Conservation (phyloP, 2,329 filamentous ascomycete species). For the Aspergillus vadensis region DNA sequence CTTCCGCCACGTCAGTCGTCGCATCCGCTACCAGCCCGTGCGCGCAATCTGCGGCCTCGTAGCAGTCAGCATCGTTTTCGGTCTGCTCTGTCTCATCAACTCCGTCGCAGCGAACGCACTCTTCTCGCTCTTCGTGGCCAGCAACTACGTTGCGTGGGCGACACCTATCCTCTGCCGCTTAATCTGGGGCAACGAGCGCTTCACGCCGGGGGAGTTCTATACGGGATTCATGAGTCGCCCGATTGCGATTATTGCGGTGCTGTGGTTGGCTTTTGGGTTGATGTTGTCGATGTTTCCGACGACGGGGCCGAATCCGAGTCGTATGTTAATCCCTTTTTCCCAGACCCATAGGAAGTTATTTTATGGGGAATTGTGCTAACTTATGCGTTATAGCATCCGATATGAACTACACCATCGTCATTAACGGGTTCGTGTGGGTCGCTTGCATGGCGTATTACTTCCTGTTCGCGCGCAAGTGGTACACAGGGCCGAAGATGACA, state of each 20-base stretch:
- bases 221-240: conserved; percentile 56
- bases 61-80: conserved; percentile 54
- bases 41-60: conserved; percentile 59
- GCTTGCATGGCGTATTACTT: conserved; percentile 60
- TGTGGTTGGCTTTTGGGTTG: conserved; percentile 60
- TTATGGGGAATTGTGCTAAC: background rate
- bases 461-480: conserved; percentile 62
- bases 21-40: conserved; percentile 60
- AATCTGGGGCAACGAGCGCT: conserved; percentile 60
- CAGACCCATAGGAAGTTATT: too few species aligned
- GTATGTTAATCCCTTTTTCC: conserved; percentile 26
- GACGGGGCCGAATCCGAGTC: conserved; percentile 55
- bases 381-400: conserved; percentile 34
- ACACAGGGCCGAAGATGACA: conserved; percentile 62
- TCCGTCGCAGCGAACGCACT: conserved; percentile 60
- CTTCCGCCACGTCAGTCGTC: conserved; percentile 58
- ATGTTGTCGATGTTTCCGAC: conserved; percentile 61
- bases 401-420: conserved; percentile 67
- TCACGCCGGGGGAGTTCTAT: conserved; percentile 62
- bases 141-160: conserved; percentile 63
- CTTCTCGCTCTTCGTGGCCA: conserved; percentile 58
- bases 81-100: conserved; percentile 61
- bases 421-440: conserved; percentile 62
- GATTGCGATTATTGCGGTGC: conserved; percentile 56
- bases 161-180: conserved; percentile 61